Base-by-base conservation (phyloP, 805 yeast genomes). In the Metahyphopichia silvanorum region DNA sequence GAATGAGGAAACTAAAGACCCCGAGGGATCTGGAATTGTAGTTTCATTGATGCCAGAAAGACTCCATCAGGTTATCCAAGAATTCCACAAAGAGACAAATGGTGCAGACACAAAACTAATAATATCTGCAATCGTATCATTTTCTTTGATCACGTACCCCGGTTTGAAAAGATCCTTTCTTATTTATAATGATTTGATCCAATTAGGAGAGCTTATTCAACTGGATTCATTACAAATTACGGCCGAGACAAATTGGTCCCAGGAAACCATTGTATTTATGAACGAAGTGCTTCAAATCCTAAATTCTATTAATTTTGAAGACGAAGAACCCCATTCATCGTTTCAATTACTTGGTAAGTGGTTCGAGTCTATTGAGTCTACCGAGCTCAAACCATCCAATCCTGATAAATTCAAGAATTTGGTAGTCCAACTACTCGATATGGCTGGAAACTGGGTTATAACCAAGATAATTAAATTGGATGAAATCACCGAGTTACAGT, bases 401-500 rank as follows among this genome's bases (percentile, higher is more conserved):
- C 23, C 39, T 6, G 23, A 31, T 10, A 52, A 48, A 34, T 64
- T 58, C 39, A 52, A 53, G 34, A 49, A 40, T 21, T 36, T 61
- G 22, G 33, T 63, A 7, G 27, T 46, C 8, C 48, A 47, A 19
- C 33, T 50, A 13, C 51, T 63, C 25, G 56, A 63, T 14, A 53
- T 54, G 31, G 42, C 55, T 21, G 55, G 57, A 37, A 49, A 43
- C 29, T 53, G 61, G 49, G 33, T 59, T 11, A 43, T 57, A 6
- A 47, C 51, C 11, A 37, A 53, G 6, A 48, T 65, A 8, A 27
- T 57, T 9, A 29, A 40, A 6, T 39, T 53, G 21, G 40, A 34
- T 10, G 70, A 63, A 29, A 63, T 66, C 20, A 51, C 65, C 5
- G 71, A 66, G 39, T 44, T 41, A 15, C 66, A 53, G 29, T 59